Evolutionary conservation across 176 grass and related monocot genomes (phyloP), one percentile per base, ranked within the genome.

Genomic region (Olyra latifolia): DNA sequence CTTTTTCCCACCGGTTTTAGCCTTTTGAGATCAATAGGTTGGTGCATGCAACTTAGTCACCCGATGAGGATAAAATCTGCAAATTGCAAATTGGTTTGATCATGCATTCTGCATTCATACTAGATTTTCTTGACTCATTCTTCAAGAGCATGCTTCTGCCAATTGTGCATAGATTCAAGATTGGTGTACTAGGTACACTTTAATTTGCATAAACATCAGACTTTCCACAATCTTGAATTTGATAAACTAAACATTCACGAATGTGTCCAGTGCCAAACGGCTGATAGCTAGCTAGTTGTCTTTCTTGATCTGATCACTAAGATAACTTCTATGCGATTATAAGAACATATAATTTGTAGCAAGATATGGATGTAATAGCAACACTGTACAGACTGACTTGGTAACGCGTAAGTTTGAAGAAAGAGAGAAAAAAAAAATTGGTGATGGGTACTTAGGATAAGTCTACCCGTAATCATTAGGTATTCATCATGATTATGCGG

Each of bases 191-290:
- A 46, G 63, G 63, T 30, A 54, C 54, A 62, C 53, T 62, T 74
- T 5, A 10, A 25, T 45, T 8, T 50, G 20, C 15, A 71, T 1
- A 19, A 48, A 42, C 4, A 24, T n/a, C 43, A 62, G 20, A 4
- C 54, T 85, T 68, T 59, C 50, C 53, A 22, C 29, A 17, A 22
- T 71, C 29, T 52, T 71, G 15, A 30, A 53, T 78, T 78, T n/a
- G 29, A 71, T 30, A 54, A 27, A 57, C 6, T 40, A 30, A 46
- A 22, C 22, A 58, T 4, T 41, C 42, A 68, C 20, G 1, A 48
- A 4, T 25, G 7, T 27, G n/a, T n/a, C n/a, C n/a, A n/a, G n/a
- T n/a, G n/a, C n/a, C n/a, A n/a, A n/a, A n/a, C n/a, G n/a, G n/a
- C n/a, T n/a, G n/a, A n/a, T n/a, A n/a, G n/a, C n/a, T n/a, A n/a